Evolutionary conservation across 2,329 filamentous ascomycete species (phyloP).

Genomic region (Mycogone perniciosa): DNA sequence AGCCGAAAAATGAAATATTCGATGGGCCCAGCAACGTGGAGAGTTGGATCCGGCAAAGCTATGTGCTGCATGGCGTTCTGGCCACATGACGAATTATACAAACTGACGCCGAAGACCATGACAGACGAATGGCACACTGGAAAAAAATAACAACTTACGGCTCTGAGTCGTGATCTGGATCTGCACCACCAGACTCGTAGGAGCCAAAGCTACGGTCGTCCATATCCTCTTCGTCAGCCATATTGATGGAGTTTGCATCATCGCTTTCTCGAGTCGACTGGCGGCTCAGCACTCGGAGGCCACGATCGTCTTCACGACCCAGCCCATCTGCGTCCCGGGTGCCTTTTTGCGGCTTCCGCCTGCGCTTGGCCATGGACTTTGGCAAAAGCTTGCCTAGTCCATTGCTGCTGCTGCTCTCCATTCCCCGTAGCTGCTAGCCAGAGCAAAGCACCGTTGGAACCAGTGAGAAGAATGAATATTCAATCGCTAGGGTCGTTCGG

Average conservation of each 20-base stretch:
- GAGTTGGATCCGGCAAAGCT: too few relatives aligned
- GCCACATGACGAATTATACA: too few relatives aligned
- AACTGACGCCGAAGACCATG: neutral
- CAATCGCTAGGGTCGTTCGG: too few relatives aligned
- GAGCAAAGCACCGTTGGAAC: neutral
- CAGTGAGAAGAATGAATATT: neutral
- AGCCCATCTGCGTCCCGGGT: constrained; percentile 30
- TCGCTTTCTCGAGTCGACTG: constrained; percentile 33
- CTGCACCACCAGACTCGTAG: constrained; percentile 31
- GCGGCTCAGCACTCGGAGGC: constrained; percentile 32
- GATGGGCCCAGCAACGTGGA: too few relatives aligned
- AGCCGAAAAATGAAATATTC: too few relatives aligned
- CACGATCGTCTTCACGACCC: constrained; percentile 24
- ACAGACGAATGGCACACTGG: neutral
- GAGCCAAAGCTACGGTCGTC: constrained; percentile 28
- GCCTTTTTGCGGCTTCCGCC: constrained; percentile 40
- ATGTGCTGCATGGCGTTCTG: too few relatives aligned
- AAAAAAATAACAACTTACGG: constrained; percentile 8
- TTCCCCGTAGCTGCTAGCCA: neutral
- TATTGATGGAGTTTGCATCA: constrained; percentile 22
- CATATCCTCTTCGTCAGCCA: constrained; percentile 28
- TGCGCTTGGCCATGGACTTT: constrained; percentile 42
- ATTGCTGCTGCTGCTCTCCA: constrained; percentile 20
- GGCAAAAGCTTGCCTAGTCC: constrained; percentile 47
- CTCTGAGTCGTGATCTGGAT: constrained; percentile 24